Evolutionary conservation across 805 yeast species (phyloP).

Genomic region (Danielozyma ontarioensis): DNA sequence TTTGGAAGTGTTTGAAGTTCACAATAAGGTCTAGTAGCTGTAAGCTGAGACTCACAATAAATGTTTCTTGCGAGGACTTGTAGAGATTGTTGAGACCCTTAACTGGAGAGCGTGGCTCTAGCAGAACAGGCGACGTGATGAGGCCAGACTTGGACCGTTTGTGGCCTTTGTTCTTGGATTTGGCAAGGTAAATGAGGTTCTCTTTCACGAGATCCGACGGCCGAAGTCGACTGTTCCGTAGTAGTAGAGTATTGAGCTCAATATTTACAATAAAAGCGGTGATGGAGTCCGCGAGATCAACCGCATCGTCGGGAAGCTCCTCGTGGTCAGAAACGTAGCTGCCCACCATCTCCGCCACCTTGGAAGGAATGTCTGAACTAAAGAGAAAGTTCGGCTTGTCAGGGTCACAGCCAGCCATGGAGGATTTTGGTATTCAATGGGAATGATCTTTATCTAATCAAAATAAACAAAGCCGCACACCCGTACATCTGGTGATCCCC

Average conservation of each 20-base stretch:
- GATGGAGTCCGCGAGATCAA: constrained; percentile 5
- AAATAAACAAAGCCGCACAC: neutral
- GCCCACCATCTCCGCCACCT: constrained; percentile 11
- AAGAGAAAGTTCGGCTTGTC: constrained; percentile 34
- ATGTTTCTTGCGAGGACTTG: constrained; percentile 19
- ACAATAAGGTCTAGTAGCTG: constrained; percentile 17
- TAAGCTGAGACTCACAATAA: constrained; percentile 27
- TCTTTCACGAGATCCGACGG: constrained; percentile 31
- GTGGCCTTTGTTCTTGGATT: constrained; percentile 4
- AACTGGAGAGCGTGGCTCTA: neutral
- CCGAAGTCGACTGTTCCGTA: constrained; percentile 21
- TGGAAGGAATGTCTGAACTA: constrained; percentile 29
- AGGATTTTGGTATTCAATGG: constrained; percentile 1
- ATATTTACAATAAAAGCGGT: constrained; percentile 23
- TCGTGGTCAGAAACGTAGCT: constrained; percentile 2
- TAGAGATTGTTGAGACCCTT: neutral
- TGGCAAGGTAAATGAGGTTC: constrained; percentile 30
- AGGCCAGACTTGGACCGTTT: neutral
- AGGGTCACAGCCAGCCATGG: constrained; percentile 16
- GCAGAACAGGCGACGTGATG: neutral
- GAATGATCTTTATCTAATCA: neutral
- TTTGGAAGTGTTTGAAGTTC: constrained; percentile 8
- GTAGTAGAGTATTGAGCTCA: constrained; percentile 30
- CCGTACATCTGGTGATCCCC: neutral
- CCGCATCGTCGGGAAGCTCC: constrained; percentile 1